Conservation (phyloP, 2,329 filamentous ascomycete genomes). For the Sporothrix brasiliensis region DNA sequence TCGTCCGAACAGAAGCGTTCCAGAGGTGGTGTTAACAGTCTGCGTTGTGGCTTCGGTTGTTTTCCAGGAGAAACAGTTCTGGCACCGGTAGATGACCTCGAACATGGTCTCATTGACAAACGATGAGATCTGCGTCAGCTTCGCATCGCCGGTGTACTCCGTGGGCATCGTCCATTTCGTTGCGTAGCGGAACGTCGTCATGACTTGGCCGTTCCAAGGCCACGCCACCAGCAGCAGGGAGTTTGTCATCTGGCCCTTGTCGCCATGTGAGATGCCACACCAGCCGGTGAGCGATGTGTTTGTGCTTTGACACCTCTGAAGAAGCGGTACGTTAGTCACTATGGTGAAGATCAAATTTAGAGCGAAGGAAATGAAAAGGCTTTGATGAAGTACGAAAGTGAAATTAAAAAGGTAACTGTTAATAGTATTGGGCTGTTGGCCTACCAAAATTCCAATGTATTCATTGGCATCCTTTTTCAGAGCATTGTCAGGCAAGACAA, state of each 20-base stretch:
- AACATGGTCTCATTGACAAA: constrained; percentile 61
- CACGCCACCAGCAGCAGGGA: constrained; percentile 62
- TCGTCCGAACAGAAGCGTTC: constrained; percentile 57
- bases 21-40: constrained; percentile 50
- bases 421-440: constrained; percentile 32
- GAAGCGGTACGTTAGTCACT: neutral
- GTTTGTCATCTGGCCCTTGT: constrained; percentile 57
- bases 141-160: constrained; percentile 61
- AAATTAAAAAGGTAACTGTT: neutral
- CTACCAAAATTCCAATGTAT: constrained; percentile 62
- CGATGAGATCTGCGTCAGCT: constrained; percentile 62
- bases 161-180: constrained; percentile 62
- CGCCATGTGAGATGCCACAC: constrained; percentile 59
- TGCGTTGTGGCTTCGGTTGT: constrained; percentile 50
- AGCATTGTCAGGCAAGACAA: constrained; percentile 57
- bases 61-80: constrained; percentile 59
- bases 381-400: neutral
- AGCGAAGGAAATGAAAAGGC: neutral
- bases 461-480: constrained; percentile 54
- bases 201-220: constrained; percentile 55
- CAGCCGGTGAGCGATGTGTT: constrained; percentile 55
- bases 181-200: constrained; percentile 61
- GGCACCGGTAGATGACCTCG: constrained; percentile 66
- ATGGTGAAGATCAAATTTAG: too few relatives aligned
- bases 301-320: constrained; percentile 51